These are phyloP conservation scores for Orbilia ellipsospora DNA, from an alignment of 2,329 filamentous ascomycete genomes.

Conservation along the genomic window DNA sequence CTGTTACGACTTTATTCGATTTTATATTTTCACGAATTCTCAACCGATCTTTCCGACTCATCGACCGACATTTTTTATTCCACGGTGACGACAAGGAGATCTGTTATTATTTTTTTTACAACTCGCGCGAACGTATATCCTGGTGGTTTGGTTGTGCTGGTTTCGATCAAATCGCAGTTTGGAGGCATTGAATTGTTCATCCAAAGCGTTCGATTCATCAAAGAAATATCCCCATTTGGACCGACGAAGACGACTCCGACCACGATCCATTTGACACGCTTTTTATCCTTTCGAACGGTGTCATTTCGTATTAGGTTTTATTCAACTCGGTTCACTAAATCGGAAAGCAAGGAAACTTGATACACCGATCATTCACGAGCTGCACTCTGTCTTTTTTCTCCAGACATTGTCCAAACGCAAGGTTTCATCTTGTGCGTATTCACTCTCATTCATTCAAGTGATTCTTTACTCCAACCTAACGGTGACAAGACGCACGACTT, in stretches of 20 bases:
- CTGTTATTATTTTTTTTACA: too few species aligned
- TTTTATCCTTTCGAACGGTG: neutral
- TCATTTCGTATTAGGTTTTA: slow-evolving; percentile 1
- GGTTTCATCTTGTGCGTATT: slow-evolving; percentile 52
- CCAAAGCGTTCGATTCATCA: slow-evolving; percentile 53
- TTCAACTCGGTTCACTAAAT: slow-evolving; percentile 15
- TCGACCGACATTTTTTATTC: slow-evolving; percentile 21
- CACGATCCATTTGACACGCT: slow-evolving; percentile 1
- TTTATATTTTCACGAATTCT: slow-evolving; percentile 44
- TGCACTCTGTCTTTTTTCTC: slow-evolving; percentile 26
- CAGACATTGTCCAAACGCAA: slow-evolving; percentile 43
- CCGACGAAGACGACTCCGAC: slow-evolving; percentile 8
- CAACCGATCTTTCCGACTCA: slow-evolving; percentile 28
- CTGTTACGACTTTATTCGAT: slow-evolving; percentile 48
- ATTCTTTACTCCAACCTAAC: slow-evolving; percentile 22
- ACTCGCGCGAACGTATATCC: slow-evolving; percentile 33
- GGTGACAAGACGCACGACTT: slow-evolving; percentile 2
- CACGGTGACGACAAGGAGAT: slow-evolving; percentile 31
- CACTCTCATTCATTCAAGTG: slow-evolving; percentile 8
- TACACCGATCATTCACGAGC: slow-evolving; percentile 31
- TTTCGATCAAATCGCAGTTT: slow-evolving; percentile 56
- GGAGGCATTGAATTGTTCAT: slow-evolving; percentile 56
- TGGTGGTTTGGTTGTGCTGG: slow-evolving; percentile 54
- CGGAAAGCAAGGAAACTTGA: slow-evolving; percentile 38
- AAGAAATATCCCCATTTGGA: slow-evolving; percentile 24